phyloP scores from a whole-genome alignment of 2,329 filamentous ascomycete species.

The Mollisiaceae sp. region DNA sequence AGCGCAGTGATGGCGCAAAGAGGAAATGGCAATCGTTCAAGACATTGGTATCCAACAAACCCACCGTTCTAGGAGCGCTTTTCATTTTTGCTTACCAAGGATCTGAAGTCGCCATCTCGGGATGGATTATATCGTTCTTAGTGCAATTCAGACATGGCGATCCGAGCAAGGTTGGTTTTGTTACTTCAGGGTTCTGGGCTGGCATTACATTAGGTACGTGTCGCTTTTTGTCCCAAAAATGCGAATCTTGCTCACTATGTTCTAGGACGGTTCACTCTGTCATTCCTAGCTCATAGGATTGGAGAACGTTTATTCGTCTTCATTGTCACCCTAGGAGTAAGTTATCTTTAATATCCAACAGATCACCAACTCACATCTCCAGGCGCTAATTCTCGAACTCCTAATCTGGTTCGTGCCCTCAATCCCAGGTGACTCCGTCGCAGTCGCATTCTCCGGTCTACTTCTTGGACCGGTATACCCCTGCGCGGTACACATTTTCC shows the following conservation, averaged over 20 bases:
- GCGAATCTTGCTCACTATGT: neutral
- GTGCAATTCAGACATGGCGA: slow-evolving; percentile 74
- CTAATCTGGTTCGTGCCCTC: slow-evolving; percentile 79
- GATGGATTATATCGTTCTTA: slow-evolving; percentile 85
- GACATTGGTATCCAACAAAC: slow-evolving; percentile 44
- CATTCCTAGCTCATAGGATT: slow-evolving; percentile 66
- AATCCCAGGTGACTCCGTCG: slow-evolving; percentile 68
- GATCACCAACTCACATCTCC: slow-evolving; percentile 31
- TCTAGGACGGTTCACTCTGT: slow-evolving; percentile 72
- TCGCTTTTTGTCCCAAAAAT: slow-evolving; percentile 54
- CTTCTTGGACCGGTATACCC: slow-evolving; percentile 80
- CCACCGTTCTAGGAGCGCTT: slow-evolving; percentile 71
- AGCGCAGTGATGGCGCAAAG: slow-evolving; percentile 20
- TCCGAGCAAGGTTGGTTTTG: slow-evolving; percentile 75
- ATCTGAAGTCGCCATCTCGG: slow-evolving; percentile 79
- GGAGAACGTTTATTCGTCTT: slow-evolving; percentile 74
- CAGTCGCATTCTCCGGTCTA: slow-evolving; percentile 71
- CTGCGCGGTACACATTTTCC: slow-evolving; percentile 67
- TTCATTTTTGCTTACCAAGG: slow-evolving; percentile 88
- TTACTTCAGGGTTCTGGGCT: slow-evolving; percentile 71
- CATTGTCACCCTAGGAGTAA: slow-evolving; percentile 56
- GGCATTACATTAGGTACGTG: slow-evolving; percentile 79
- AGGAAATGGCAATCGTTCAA: slow-evolving; percentile 44
- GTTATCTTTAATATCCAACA: neutral
- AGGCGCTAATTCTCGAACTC: slow-evolving; percentile 66